phyloP scores from a whole-genome alignment of 345 rosid genomes.

The Pelargonium nanum region DNA sequence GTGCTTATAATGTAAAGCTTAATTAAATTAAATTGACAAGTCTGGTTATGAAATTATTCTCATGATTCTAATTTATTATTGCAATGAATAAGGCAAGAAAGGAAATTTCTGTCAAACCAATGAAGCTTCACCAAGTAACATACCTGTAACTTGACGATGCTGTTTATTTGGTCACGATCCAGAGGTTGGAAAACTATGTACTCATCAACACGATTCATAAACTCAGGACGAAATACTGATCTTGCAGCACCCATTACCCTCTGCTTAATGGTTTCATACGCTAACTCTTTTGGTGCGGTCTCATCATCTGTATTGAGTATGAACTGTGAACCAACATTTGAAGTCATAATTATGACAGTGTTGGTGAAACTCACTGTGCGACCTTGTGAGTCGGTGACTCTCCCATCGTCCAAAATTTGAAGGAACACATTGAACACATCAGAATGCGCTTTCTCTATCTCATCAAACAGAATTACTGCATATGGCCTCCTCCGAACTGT shows the following conservation, averaged over 20 bases:
- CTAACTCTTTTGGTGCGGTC: constrained; percentile 33
- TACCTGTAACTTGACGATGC: constrained; percentile 88
- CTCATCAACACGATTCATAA: constrained; percentile 95
- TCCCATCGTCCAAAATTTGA: constrained; percentile 90
- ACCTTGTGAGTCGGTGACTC: constrained; percentile 97
- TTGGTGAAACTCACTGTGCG: constrained; percentile 91
- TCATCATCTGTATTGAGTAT: constrained; percentile 64
- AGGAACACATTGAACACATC: constrained; percentile 96
- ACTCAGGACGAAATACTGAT: constrained; percentile 88
- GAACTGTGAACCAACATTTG: constrained; percentile 87
- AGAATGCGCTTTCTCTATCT: constrained; percentile 92
- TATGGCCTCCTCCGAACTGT: constrained; percentile 88
- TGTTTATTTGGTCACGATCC: constrained; percentile 66
- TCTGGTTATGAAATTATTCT: no score
- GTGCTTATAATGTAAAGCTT: no score
- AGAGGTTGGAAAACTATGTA: constrained; percentile 98
- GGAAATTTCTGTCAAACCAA: neutral
- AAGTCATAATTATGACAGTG: constrained; percentile 87
- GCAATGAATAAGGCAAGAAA: neutral
- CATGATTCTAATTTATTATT: no score
- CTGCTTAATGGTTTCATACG: constrained; percentile 68
- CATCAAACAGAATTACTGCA: constrained; percentile 91
- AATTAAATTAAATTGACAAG: no score
- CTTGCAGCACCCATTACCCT: constrained; percentile 97
- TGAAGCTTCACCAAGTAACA: no score